phyloP scores from a whole-genome alignment of 2,329 filamentous ascomycete genomes.

The Gaeumannomyces sp. region DNA sequence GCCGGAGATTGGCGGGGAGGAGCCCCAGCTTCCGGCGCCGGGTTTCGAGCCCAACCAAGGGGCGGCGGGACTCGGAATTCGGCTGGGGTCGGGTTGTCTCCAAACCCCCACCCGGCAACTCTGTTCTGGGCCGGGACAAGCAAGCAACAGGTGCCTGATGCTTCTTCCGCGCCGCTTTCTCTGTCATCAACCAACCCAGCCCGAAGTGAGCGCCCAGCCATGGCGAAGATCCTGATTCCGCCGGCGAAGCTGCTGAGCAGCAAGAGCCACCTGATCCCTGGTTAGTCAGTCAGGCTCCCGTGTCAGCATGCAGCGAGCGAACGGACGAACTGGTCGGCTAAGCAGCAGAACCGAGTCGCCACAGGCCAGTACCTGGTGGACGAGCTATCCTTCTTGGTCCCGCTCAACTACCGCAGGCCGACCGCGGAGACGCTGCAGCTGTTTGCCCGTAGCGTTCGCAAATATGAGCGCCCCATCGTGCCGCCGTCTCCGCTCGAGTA shows the following conservation, averaged over 20 bases:
- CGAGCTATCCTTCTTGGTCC: constrained; percentile 83
- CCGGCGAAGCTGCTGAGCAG: constrained; percentile 27
- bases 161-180: no score
- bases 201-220: not conserved
- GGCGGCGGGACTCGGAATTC: not conserved
- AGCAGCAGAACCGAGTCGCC: not conserved
- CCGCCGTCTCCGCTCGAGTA: constrained; percentile 13
- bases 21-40: no score
- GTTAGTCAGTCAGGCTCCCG: constrained; percentile 13
- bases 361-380: constrained; percentile 68
- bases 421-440: constrained; percentile 58
- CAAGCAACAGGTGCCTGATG: not conserved
- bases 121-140: not conserved
- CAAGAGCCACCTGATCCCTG: constrained; percentile 35
- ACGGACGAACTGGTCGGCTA: not conserved
- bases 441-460: constrained; percentile 51
- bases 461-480: constrained; percentile 10
- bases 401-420: constrained; percentile 66
- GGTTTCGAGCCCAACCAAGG: not conserved
- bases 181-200: not conserved
- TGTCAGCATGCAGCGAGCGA: not conserved
- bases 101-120: not conserved
- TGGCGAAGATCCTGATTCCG: constrained; percentile 3
- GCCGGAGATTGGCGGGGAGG: no score
- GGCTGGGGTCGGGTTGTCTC: not conserved